A percentile compares a stretch with the other conserved stretches of the same genome.
Evolutionary conservation across 257 asterid genomes (phyloP).

Genomic region (Handroanthus guayacan): DNA sequence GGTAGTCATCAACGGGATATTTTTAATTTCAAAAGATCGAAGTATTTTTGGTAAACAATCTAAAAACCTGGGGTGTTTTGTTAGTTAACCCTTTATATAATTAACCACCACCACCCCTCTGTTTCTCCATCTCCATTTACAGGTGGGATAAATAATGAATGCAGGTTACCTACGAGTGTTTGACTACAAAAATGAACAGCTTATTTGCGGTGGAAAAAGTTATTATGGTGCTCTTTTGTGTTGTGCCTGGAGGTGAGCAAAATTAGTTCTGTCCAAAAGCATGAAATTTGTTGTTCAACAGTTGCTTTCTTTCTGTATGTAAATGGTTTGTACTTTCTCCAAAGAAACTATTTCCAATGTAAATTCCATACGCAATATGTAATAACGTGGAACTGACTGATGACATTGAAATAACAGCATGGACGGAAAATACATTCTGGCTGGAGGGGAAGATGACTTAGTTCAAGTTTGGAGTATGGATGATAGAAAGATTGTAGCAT

Average conservation of each 20-base stretch:
- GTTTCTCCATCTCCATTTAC: slow-evolving; percentile 11
- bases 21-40: no score
- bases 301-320: neutral
- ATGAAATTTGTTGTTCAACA: neutral
- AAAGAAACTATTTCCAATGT: slow-evolving; percentile 14
- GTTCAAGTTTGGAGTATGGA: slow-evolving; percentile 93
- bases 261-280: neutral
- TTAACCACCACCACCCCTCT: neutral
- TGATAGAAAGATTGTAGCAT: slow-evolving; percentile 75
- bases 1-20: no score
- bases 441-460: slow-evolving; percentile 83
- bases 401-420: slow-evolving; percentile 53
- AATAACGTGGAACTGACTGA: slow-evolving; percentile 41
- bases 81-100: no score
- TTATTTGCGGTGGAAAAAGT: slow-evolving; percentile 76
- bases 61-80: no score
- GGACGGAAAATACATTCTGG: slow-evolving; percentile 77
- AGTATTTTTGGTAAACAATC: no score
- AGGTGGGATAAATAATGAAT: slow-evolving; percentile 33
- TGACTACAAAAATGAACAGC: slow-evolving; percentile 72
- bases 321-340: neutral
- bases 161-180: slow-evolving; percentile 73
- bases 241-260: slow-evolving; percentile 72
- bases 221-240: slow-evolving; percentile 77
- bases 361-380: slow-evolving; percentile 17